Conservation (phyloP, 441 rosid genomes). For the Eutrema salsugineum region DNA sequence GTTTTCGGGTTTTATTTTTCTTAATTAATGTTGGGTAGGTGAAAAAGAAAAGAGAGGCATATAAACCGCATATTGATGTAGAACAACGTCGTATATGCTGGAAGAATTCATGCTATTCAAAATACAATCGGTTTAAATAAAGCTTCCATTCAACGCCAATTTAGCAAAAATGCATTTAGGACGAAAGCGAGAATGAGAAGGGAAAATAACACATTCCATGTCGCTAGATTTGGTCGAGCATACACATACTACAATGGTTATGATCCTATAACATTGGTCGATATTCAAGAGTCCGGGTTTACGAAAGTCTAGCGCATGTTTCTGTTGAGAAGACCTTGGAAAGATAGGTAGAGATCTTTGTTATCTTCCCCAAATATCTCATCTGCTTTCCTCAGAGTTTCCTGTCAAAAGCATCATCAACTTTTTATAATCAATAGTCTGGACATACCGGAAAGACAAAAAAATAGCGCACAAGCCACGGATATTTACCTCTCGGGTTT, state of each 20-base stretch:
- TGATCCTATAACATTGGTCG: neutral
- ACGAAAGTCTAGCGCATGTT: constrained; percentile 44
- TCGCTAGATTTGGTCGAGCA: neutral
- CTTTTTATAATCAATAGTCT: neutral
- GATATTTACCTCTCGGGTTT: constrained; percentile 76
- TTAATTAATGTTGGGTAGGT: neutral
- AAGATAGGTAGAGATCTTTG: constrained; percentile 79
- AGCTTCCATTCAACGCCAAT: neutral
- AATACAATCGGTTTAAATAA: no score
- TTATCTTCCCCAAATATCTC: constrained; percentile 86
- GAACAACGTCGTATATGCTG: neutral
- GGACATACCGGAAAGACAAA: neutral
- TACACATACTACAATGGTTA: constrained; percentile 5
- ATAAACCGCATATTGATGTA: neutral
- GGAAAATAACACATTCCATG: neutral
- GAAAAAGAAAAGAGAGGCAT: neutral
- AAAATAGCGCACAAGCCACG: neutral
- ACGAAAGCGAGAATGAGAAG: neutral
- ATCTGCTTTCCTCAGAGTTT: constrained; percentile 89
- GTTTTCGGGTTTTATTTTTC: neutral
- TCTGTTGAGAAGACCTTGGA: constrained; percentile 84
- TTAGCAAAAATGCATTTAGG: neutral
- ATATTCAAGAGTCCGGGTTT: neutral
- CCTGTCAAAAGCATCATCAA: constrained; percentile 44
- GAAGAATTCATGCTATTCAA: neutral